phyloP scores from a whole-genome alignment of 805 yeast genomes.

The Spathaspora girioi region DNA sequence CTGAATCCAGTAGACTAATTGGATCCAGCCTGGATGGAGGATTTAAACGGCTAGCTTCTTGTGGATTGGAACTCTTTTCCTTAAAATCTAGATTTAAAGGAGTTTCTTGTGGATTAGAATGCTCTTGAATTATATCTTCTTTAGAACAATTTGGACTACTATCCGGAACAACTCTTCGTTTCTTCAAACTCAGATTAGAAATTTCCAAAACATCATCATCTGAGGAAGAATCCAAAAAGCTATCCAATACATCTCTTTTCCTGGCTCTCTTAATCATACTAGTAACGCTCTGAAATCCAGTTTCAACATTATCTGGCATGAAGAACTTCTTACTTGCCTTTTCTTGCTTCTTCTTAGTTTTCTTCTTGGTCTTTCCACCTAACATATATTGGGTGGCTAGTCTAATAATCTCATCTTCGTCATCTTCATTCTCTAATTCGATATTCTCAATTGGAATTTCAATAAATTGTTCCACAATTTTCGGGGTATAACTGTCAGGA shows the following conservation, averaged over 20 bases:
- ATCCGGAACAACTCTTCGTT: conserved; percentile 1
- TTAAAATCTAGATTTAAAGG: too few species aligned
- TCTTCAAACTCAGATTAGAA: not conserved
- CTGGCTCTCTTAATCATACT: conserved; percentile 21
- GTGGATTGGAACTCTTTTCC: not conserved
- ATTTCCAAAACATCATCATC: not conserved
- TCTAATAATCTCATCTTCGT: conserved; percentile 61
- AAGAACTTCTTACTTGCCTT: conserved; percentile 39
- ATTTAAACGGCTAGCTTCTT: not conserved
- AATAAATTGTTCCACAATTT: conserved; percentile 52
- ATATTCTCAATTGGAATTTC: conserved; percentile 70
- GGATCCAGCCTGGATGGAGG: too few species aligned
- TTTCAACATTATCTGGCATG: conserved; percentile 70
- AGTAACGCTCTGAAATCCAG: conserved; percentile 58
- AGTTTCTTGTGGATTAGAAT: not conserved
- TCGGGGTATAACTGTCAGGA: conserved; percentile 56
- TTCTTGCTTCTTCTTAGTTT: conserved; percentile 10
- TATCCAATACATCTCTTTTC: not conserved
- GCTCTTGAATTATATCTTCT: too few species aligned
- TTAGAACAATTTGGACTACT: too few species aligned
- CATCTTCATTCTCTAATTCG: conserved; percentile 52
- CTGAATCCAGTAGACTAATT: too few species aligned
- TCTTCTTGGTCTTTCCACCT: conserved; percentile 15
- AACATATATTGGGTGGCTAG: conserved; percentile 65
- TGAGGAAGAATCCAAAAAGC: conserved; percentile 2